A percentile compares a stretch with the other conserved stretches of the same genome.
These are phyloP conservation scores for Bimuria novae-zelandiae DNA, from an alignment of 2,329 filamentous ascomycete genomes.

Conservation along the genomic window DNA sequence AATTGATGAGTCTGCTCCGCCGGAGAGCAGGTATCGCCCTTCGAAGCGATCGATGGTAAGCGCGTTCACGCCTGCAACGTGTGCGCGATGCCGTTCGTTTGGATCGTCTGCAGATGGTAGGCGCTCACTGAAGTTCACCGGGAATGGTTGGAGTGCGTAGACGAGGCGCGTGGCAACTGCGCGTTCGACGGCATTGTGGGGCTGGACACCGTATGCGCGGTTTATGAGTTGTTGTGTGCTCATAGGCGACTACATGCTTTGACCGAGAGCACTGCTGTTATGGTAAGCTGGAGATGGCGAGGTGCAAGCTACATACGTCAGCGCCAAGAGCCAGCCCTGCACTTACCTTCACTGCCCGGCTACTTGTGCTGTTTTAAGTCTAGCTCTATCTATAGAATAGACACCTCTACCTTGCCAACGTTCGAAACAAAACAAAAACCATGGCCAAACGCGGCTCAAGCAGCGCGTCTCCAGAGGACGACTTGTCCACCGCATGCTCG, in stretches of 20 bases:
- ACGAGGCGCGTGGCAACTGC: slow-evolving; percentile 69
- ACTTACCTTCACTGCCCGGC: no score
- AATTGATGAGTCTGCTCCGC: slow-evolving; percentile 82
- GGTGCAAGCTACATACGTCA: no score
- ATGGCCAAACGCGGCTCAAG: no score
- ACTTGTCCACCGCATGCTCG: no score
- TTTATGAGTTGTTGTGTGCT: slow-evolving; percentile 67
- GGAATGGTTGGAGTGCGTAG: slow-evolving; percentile 69
- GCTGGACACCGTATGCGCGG: slow-evolving; percentile 69
- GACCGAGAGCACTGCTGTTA: slow-evolving; percentile 4
- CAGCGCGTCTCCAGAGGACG: no score
- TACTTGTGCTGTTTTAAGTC: neutral
- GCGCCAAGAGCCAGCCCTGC: no score
- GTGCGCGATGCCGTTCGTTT: slow-evolving; percentile 60
- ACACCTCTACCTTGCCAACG: no score
- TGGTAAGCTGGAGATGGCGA: neutral
- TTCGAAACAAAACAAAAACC: no score
- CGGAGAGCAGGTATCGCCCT: slow-evolving; percentile 78
- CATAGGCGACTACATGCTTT: slow-evolving; percentile 47
- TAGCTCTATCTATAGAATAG: neutral
- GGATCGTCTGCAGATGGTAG: slow-evolving; percentile 46
- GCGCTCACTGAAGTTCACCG: slow-evolving; percentile 72
- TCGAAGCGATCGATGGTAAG: slow-evolving; percentile 83
- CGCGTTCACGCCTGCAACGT: slow-evolving; percentile 77
- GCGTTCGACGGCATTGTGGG: slow-evolving; percentile 66